Evolutionary conservation across 1,139 yeast genomes (phyloP), one percentile per base, ranked within the genome.

Genomic region (Pichia sp.): DNA sequence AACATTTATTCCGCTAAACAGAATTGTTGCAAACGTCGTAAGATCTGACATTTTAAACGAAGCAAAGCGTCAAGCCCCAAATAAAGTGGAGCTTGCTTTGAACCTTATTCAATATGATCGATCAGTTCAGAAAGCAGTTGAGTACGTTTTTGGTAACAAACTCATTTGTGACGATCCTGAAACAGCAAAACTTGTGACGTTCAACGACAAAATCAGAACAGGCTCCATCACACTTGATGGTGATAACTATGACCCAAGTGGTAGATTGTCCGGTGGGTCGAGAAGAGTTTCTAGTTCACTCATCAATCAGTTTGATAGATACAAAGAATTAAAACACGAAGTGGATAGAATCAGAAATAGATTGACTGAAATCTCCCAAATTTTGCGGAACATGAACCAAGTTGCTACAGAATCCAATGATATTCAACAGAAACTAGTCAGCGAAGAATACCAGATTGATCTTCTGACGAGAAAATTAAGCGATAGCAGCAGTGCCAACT

Each of bases 251-350:
- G 98, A 93, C 55, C 98, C 98, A 0, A 87, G 82, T 49, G 99
- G 99, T 12, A 86, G 94, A 17, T 64, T 93, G 27, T 84, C 96
- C 1, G 99, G 99, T 36, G 98, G 98, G n/a, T 79, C 94, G 17
- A 71, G 91, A 47, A 75, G 69, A 45, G 61, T 65, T 32, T 68
- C 75, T 12, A 67, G 73, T 6, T 73, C 87, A 0, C 59, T 82
- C 5, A 64, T 91, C 40, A 59, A 76, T 8, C 74, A 73, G 34
- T 74, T 88, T 54, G 94, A 82, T 51, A 73, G 74, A 44, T 81
- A 72, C 47, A 83, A 84, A 50, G 61, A 59, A n/a, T 53, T 76
- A 13, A 65, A 65, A 28, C 52, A 53, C 5, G 62, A 66, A 37
- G 58, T 78, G 19, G 57, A 58, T 13, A 51, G 45, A 3, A 54